phyloP scores from a whole-genome alignment of 225 moss, liverwort and hornwort species.

The Pseudisothecium myosuroides region DNA sequence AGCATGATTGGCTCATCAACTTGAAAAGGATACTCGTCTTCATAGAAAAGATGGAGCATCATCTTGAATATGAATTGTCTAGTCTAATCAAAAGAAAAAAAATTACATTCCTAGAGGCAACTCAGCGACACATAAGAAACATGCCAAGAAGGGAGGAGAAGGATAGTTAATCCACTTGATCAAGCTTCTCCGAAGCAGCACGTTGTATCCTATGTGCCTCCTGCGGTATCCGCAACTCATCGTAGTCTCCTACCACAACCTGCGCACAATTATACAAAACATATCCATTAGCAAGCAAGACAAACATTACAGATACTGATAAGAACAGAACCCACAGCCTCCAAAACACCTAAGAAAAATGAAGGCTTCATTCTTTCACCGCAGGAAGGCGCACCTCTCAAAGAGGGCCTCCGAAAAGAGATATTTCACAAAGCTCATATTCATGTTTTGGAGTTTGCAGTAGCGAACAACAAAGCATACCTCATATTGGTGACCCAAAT shows the following conservation, averaged over 20 bases:
- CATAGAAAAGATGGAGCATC: neutral
- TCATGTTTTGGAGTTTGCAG: neutral
- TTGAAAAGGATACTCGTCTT: neutral
- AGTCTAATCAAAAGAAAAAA: neutral
- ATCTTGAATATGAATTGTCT: neutral
- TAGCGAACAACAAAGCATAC: constrained; percentile 3
- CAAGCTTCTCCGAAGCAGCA: constrained; percentile 46
- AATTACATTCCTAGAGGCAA: neutral
- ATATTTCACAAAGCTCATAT: neutral
- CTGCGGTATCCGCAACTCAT: constrained; percentile 90
- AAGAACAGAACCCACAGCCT: neutral
- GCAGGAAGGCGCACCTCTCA: neutral
- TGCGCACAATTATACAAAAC: constrained; percentile 1
- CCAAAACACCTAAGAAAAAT: neutral
- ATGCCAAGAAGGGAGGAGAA: constrained; percentile 3
- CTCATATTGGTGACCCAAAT: constrained; percentile 60
- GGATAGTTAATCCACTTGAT: constrained; percentile 74
- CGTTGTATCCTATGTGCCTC: constrained; percentile 64
- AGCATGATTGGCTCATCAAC: neutral
- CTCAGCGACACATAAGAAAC: neutral
- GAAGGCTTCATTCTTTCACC: neutral
- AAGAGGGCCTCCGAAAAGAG: neutral
- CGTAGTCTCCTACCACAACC: constrained; percentile 90
- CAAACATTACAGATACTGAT: neutral
- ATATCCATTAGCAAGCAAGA: neutral